phyloP scores from a whole-genome alignment of 257 asterid genomes.

The Gentiana dahurica region DNA sequence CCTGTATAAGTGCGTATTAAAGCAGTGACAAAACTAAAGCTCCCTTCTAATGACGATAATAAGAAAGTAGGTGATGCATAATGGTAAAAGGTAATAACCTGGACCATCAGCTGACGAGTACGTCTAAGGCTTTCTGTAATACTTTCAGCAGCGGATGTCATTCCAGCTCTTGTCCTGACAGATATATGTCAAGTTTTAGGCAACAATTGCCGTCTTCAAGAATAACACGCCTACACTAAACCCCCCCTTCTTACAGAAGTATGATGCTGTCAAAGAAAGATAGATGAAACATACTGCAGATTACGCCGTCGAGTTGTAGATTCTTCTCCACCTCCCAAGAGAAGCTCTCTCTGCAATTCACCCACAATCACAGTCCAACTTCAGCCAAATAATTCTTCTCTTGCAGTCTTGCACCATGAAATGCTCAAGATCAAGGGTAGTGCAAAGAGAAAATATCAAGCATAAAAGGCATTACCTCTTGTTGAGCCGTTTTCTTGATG shows the following conservation, averaged over 20 bases:
- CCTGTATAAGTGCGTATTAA: slow-evolving; percentile 30
- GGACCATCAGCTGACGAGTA: slow-evolving; percentile 95
- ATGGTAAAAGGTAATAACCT: slow-evolving; percentile 32
- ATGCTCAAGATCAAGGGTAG: background rate
- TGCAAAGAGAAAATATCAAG: background rate
- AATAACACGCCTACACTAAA: background rate
- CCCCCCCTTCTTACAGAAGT: background rate
- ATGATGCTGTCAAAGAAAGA: background rate
- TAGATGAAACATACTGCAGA: slow-evolving; percentile 51
- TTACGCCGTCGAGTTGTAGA: slow-evolving; percentile 84
- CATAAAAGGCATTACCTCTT: slow-evolving; percentile 44
- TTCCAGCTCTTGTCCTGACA: slow-evolving; percentile 83
- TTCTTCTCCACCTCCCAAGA: slow-evolving; percentile 95
- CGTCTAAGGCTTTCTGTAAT: slow-evolving; percentile 94
- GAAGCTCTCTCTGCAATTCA: slow-evolving; percentile 74
- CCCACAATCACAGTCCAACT: slow-evolving; percentile 3
- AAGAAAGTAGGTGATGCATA: background rate
- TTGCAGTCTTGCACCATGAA: background rate
- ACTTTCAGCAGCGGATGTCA: slow-evolving; percentile 98
- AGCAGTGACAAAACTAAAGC: slow-evolving; percentile 10
- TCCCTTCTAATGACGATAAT: background rate
- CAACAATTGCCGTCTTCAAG: slow-evolving; percentile 4
- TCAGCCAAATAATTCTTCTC: no score
- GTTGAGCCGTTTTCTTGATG: slow-evolving; percentile 68
- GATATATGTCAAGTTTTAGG: slow-evolving; percentile 11